Evolutionary conservation across 805 yeast species (phyloP).

Genomic region (Wickerhamomyces hampshirensis): DNA sequence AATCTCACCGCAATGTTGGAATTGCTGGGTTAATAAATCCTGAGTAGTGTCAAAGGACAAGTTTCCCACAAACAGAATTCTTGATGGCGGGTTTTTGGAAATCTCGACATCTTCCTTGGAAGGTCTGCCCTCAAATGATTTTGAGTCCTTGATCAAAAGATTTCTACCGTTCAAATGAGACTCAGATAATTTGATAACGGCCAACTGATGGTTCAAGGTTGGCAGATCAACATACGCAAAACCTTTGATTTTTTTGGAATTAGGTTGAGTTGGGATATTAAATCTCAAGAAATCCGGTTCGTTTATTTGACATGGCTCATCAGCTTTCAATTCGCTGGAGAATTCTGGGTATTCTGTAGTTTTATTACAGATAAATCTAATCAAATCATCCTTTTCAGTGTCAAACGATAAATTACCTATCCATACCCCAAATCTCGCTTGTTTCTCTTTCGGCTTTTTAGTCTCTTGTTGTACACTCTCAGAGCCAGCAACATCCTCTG

Average conservation of each 20-base stretch:
- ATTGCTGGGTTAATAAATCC: conserved; percentile 71
- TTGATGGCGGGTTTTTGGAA: conserved; percentile 80
- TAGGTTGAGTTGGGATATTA: conserved; percentile 70
- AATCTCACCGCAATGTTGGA: conserved; percentile 90
- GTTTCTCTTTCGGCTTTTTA: conserved; percentile 31
- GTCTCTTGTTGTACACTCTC: conserved; percentile 16
- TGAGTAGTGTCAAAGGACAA: conserved; percentile 88
- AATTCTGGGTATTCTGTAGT: conserved; percentile 37
- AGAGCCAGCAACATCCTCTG: conserved; percentile 21
- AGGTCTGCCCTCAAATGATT: conserved; percentile 87
- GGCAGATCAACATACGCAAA: conserved; percentile 88
- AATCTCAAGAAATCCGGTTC: conserved; percentile 66
- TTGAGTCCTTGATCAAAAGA: conserved; percentile 74
- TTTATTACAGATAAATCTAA: conserved; percentile 57
- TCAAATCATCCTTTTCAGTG: conserved; percentile 70
- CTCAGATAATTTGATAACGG: conserved; percentile 69
- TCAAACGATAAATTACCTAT: conserved; percentile 88
- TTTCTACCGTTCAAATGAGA: conserved; percentile 75
- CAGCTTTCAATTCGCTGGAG: conserved; percentile 23
- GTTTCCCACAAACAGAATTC: conserved; percentile 89
- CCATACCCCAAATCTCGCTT: conserved; percentile 73
- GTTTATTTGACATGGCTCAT: conserved; percentile 34
- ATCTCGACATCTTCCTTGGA: conserved; percentile 42
- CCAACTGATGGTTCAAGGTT: conserved; percentile 50
- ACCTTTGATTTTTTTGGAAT: conserved; percentile 62